A percentile compares a stretch with the other conserved stretches of the same genome.
These are phyloP conservation scores for Amaranthus palmeri DNA, from an alignment of 148 eudicot genomes.

Conservation along the genomic window DNA sequence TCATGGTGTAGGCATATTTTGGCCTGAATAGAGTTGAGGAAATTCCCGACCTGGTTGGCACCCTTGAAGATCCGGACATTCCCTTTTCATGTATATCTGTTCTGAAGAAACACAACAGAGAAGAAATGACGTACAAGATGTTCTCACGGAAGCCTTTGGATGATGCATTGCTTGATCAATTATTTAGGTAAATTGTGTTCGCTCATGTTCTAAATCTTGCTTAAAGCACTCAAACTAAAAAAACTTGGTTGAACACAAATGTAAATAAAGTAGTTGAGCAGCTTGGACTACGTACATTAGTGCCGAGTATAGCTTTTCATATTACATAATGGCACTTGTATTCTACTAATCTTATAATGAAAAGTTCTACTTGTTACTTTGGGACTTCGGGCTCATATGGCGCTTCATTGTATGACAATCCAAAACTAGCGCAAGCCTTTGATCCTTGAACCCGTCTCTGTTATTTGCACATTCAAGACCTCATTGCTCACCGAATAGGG, in stretches of 20 bases:
- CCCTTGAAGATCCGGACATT: constrained; percentile 60
- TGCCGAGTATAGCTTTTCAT: background rate
- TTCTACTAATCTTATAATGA: background rate
- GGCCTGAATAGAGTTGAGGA: constrained; percentile 46
- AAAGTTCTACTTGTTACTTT: background rate
- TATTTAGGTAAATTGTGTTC: constrained; percentile 54
- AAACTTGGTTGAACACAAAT: background rate
- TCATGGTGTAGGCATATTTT: constrained; percentile 61
- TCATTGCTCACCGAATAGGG: too few relatives aligned
- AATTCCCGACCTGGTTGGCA: constrained; percentile 78
- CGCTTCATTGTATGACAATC: background rate
- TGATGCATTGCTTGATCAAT: constrained; percentile 64
- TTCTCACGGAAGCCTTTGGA: constrained; percentile 75
- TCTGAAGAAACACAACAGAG: constrained; percentile 51
- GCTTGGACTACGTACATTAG: background rate
- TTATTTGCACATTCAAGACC: background rate
- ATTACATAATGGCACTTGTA: too few relatives aligned
- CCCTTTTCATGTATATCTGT: constrained; percentile 81
- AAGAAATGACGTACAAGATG: constrained; percentile 71
- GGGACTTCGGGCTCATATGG: background rate
- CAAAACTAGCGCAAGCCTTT: background rate
- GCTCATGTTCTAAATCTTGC: background rate
- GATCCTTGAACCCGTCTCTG: background rate
- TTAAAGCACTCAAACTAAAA: background rate
- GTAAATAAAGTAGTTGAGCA: background rate